These are phyloP conservation scores for Linum trigynum DNA, from an alignment of 345 rosid genomes.

Conservation along the genomic window DNA sequence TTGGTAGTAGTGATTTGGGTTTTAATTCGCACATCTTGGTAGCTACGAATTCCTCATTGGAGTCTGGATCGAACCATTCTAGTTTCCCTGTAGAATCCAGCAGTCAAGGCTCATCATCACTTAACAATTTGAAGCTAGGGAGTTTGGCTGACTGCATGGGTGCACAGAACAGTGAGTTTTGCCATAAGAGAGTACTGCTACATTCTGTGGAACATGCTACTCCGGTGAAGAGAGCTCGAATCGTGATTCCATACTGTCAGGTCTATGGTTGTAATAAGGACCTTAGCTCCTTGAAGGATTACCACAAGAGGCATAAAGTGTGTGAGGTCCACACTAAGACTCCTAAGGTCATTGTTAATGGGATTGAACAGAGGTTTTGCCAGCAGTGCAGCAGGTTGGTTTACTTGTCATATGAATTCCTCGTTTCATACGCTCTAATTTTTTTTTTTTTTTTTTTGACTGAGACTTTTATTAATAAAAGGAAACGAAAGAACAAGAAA, in stretches of 20 bases:
- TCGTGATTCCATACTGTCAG: constrained; percentile 28
- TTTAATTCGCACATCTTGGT: constrained; percentile 27
- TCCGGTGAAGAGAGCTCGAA: constrained; percentile 24
- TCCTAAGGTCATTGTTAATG: constrained; percentile 43
- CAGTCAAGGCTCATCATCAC: constrained; percentile 24
- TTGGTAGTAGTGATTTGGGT: constrained; percentile 15
- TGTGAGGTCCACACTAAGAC: constrained; percentile 54
- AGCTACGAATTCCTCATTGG: constrained; percentile 25
- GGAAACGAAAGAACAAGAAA: too few species aligned
- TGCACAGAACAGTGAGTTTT: constrained; percentile 3
- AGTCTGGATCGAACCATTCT: too few species aligned
- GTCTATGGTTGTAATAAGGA: constrained; percentile 50
- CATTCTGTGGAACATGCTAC: constrained; percentile 10
- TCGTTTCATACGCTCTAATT: not conserved
- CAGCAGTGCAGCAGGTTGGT: constrained; percentile 58
- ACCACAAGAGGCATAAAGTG: constrained; percentile 51
- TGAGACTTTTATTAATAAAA: too few species aligned
- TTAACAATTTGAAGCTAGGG: constrained; percentile 35
- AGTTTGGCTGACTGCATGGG: constrained; percentile 12
- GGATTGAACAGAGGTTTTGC: constrained; percentile 49
- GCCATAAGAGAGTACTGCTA: constrained; percentile 16
- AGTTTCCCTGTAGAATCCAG: constrained; percentile 11
- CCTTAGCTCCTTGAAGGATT: constrained; percentile 46
- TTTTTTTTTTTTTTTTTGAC: too few species aligned
- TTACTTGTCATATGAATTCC: not conserved